Conservation (phyloP, 148 eudicot species). For the Chenopodium formosanum region DNA sequence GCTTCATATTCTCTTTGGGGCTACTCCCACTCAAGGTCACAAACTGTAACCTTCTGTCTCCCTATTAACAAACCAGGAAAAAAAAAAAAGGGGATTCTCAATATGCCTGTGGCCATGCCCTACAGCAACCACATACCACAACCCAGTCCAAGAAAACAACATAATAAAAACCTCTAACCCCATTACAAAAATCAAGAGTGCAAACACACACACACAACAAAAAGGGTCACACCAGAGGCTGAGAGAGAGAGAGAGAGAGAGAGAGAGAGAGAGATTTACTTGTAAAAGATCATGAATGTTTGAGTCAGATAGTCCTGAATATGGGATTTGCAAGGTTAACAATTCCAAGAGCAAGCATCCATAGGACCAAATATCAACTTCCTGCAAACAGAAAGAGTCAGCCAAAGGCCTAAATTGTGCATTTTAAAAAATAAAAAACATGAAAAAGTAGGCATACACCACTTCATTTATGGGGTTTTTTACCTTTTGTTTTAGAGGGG, state of each 20-base stretch:
- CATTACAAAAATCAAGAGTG: too few relatives aligned
- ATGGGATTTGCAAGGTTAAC: slow-evolving; percentile 78
- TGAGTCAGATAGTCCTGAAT: slow-evolving; percentile 58
- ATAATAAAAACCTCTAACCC: neutral
- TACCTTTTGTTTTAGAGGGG: too few relatives aligned
- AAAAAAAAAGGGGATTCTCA: too few relatives aligned
- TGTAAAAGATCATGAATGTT: slow-evolving; percentile 59
- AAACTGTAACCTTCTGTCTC: neutral
- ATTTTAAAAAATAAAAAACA: neutral
- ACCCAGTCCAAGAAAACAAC: neutral
- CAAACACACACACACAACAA: too few relatives aligned
- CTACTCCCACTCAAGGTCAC: neutral
- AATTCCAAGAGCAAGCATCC: slow-evolving; percentile 87
- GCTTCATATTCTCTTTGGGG: neutral
- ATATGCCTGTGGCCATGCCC: too few relatives aligned
- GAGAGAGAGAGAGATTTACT: slow-evolving; percentile 32
- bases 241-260: neutral
- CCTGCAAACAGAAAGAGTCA: slow-evolving; percentile 43
- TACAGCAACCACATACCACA: neutral
- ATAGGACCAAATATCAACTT: slow-evolving; percentile 97
- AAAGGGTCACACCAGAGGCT: neutral
- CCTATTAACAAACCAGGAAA: neutral
- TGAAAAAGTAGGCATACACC: neutral
- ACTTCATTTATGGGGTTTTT: too few relatives aligned
- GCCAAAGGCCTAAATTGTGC: neutral